These are phyloP conservation scores for Glycine soja DNA, from an alignment of 306 rosid genomes.

Conservation along the genomic window DNA sequence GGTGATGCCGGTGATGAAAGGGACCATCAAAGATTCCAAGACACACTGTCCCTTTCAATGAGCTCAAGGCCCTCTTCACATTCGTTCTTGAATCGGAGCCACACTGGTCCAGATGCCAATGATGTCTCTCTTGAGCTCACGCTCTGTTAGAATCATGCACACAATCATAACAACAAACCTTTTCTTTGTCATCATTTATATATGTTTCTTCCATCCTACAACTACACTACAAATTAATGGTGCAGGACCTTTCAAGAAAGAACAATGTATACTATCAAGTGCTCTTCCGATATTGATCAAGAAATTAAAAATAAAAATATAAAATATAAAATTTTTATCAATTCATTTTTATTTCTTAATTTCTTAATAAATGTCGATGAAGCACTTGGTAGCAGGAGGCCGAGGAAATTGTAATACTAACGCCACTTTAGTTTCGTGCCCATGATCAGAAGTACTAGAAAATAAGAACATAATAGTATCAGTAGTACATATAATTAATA, in stretches of 20 bases:
- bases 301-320: neutral
- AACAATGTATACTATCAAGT: neutral
- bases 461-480: neutral
- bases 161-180: neutral
- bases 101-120: slow-evolving; percentile 42
- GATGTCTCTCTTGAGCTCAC: slow-evolving; percentile 73
- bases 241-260: slow-evolving; percentile 15
- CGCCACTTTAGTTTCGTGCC: neutral
- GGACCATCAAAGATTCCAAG: slow-evolving; percentile 49
- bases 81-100: slow-evolving; percentile 39
- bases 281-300: neutral
- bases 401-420: neutral
- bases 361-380: neutral
- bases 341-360: neutral
- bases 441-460: neutral
- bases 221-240: neutral
- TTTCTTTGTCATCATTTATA: slow-evolving; percentile 10
- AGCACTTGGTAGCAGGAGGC: neutral
- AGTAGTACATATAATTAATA: too few relatives aligned
- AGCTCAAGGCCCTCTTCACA: slow-evolving; percentile 45
- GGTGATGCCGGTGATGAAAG: slow-evolving; percentile 32
- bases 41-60: slow-evolving; percentile 53
- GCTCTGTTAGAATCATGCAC: slow-evolving; percentile 50
- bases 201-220: slow-evolving; percentile 29
- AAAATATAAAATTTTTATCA: neutral